Evolutionary conservation across 768 basidiomycete species (phyloP), one percentile per base, ranked within the genome.

Genomic region (Ephemerocybe angulata): DNA sequence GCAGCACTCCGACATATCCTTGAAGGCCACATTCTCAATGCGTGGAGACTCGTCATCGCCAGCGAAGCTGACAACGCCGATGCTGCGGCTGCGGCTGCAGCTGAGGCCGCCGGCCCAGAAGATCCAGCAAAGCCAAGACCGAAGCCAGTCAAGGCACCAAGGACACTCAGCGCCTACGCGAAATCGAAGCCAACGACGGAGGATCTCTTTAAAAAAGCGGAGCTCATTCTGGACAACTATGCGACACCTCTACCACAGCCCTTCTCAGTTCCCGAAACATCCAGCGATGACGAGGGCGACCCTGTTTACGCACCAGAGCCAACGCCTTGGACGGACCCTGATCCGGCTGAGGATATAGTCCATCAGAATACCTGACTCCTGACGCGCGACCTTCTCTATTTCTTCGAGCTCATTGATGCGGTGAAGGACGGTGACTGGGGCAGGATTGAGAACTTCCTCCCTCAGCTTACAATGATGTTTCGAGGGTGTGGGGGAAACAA

Each of bases 21-120:
- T 5, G 54, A 57, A 4, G 70, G 67, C 1, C 25, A 66, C 4
- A 53, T 72, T 12, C 46, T 72, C 0, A 47, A 65, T 42, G 64
- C 63, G 0, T 72, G 66, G 69, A 52, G 10, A 12, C 28, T 8
- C 62, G 65, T 42, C 52, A 42, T 47, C 33, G 49, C 8, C 25
- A 31, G 10, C n/a, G 25, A 6, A 41, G 7, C 40, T n/a, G n/a
- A n/a, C n/a, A n/a, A n/a, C n/a, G n/a, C n/a, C n/a, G n/a, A n/a
- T n/a, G n/a, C n/a, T n/a, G n/a, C n/a, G n/a, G n/a, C n/a, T n/a
- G n/a, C n/a, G n/a, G n/a, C n/a, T n/a, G n/a, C n/a, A n/a, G n/a
- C n/a, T n/a, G n/a, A n/a, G n/a, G n/a, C n/a, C n/a, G n/a, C n/a
- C n/a, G n/a, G n/a, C n/a, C n/a, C n/a, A n/a, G n/a, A n/a, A n/a